A percentile compares a stretch with the other conserved stretches of the same genome.
phyloP scores from a whole-genome alignment of 257 asterid species.

The Fraxinus americana region DNA sequence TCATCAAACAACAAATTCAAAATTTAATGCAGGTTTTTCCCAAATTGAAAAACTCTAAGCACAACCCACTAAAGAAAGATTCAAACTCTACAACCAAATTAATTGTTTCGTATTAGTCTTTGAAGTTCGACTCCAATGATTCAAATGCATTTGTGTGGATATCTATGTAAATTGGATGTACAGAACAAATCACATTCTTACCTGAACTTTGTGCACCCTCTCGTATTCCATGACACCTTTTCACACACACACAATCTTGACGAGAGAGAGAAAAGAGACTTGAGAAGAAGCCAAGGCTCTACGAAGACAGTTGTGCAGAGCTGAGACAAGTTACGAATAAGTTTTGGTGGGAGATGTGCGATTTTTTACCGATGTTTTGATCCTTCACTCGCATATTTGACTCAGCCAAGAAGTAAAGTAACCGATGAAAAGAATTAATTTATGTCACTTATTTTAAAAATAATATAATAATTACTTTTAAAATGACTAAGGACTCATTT shows the following conservation, averaged over 20 bases:
- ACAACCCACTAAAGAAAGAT: conserved; percentile 22
- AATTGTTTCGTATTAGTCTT: conserved; percentile 6
- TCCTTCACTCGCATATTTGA: background rate
- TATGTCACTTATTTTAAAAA: no score
- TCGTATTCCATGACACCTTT: conserved; percentile 87
- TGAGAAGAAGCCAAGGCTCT: conserved; percentile 1
- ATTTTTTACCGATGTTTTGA: background rate
- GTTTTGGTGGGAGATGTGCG: background rate
- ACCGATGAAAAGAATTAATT: no score
- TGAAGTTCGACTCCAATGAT: conserved; percentile 1
- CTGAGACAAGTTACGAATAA: background rate
- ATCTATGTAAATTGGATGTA: background rate
- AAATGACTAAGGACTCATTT: no score
- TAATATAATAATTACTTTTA: no score
- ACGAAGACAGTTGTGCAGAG: background rate
- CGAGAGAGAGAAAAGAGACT: background rate
- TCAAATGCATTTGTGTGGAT: conserved; percentile 1
- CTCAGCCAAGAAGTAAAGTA: background rate
- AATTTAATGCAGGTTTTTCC: background rate
- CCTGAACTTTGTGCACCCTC: conserved; percentile 95
- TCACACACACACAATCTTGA: background rate
- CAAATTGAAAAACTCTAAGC: conserved; percentile 7
- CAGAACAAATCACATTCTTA: conserved; percentile 17
- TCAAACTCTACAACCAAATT: conserved; percentile 3
- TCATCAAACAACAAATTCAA: conserved; percentile 12